Percentiles rank a stretch among this genome's conserved stretches.
These are phyloP conservation scores for Candida koratica DNA, from an alignment of 805 yeast species.

Conservation along the genomic window DNA sequence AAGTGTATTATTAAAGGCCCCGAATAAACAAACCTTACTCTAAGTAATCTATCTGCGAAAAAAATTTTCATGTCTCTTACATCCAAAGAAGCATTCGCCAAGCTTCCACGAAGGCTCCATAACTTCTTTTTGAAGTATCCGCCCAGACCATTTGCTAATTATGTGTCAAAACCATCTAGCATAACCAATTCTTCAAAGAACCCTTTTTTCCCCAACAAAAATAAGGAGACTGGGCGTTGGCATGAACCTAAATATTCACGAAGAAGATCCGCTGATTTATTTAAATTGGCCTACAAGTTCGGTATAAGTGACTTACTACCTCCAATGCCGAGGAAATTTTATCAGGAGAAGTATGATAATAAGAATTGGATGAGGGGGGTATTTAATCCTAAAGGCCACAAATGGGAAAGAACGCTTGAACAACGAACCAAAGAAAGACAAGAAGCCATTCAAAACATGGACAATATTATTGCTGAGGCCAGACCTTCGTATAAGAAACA, in stretches of 20 bases:
- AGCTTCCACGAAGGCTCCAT: constrained; percentile 67
- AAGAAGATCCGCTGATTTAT: constrained; percentile 78
- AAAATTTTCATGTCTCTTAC: constrained; percentile 26
- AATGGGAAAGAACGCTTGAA: constrained; percentile 66
- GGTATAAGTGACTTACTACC: constrained; percentile 84
- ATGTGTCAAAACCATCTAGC: constrained; percentile 60
- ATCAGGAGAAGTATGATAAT: constrained; percentile 67
- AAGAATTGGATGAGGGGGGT: constrained; percentile 77
- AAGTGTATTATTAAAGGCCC: constrained; percentile 86
- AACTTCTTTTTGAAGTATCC: constrained; percentile 79
- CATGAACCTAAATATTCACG: constrained; percentile 76
- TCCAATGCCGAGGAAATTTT: constrained; percentile 63
- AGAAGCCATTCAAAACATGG: constrained; percentile 63
- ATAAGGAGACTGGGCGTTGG: constrained; percentile 73
- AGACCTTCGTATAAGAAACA: constrained; percentile 47
- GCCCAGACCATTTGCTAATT: constrained; percentile 71
- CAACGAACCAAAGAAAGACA: constrained; percentile 57
- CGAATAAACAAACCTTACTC: constrained; percentile 19
- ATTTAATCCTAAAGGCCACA: constrained; percentile 70
- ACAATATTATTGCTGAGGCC: constrained; percentile 59
- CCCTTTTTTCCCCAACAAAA: constrained; percentile 83
- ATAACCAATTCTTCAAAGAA: constrained; percentile 69
- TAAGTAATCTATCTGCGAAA: background rate
- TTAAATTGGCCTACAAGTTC: constrained; percentile 73
- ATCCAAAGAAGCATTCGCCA: constrained; percentile 45